Percentiles rank a stretch among this genome's conserved stretches.
Evolutionary conservation across 768 basidiomycete genomes (phyloP).

Genomic region (Trametes punicea): DNA sequence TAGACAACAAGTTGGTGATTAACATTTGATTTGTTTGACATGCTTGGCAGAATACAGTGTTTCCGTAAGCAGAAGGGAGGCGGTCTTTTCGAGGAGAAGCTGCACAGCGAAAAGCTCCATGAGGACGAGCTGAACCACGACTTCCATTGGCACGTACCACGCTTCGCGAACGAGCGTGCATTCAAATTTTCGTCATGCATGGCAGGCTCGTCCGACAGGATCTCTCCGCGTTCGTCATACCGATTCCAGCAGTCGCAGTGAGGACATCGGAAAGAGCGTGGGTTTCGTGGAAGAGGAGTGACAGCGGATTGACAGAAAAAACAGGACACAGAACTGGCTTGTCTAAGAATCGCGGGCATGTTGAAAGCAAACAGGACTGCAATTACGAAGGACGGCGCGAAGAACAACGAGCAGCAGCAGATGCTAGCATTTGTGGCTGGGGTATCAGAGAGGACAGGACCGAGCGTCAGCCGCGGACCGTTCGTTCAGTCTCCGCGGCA

Average conservation of each 20-base stretch:
- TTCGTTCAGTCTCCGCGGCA: conserved; percentile 9
- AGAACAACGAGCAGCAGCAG: neutral
- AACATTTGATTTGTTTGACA: conserved; percentile 94
- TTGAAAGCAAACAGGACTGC: neutral
- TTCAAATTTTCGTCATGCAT: conserved; percentile 84
- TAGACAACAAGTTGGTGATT: conserved; percentile 80
- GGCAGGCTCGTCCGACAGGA: conserved; percentile 81
- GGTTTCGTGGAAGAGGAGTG: conserved; percentile 42
- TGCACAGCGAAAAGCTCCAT: conserved; percentile 26
- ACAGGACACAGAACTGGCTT: conserved; percentile 50
- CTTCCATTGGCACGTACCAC: conserved; percentile 51
- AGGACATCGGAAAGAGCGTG: conserved; percentile 60
- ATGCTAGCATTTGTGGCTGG: conserved; percentile 4
- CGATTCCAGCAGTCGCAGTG: conserved; percentile 74
- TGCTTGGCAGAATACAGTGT: conserved; percentile 74
- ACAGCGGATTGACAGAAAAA: conserved; percentile 65
- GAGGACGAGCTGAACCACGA: neutral
- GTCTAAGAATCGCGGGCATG: conserved; percentile 47
- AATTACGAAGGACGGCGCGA: neutral
- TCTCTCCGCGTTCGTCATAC: conserved; percentile 68
- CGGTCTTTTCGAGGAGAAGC: conserved; percentile 69
- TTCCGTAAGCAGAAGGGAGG: conserved; percentile 57
- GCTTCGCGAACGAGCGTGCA: conserved; percentile 60
- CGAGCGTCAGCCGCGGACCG: neutral
- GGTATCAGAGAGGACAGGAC: neutral